These are phyloP conservation scores for Stramenopiles sp. DNA, from an alignment of 352 stramenopile genomes.

Conservation along the genomic window DNA sequence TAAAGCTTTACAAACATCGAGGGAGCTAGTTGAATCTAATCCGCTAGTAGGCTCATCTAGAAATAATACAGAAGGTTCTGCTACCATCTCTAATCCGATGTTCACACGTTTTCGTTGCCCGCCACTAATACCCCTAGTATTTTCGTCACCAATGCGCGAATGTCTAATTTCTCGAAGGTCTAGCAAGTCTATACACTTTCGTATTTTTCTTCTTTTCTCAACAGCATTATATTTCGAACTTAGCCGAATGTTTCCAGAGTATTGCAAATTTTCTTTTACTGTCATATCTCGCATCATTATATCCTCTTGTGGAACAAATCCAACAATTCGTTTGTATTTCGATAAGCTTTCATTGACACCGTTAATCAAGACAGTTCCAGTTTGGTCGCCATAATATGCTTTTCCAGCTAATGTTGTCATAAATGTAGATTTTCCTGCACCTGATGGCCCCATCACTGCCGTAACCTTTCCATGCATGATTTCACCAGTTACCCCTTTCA, in stretches of 20 bases:
- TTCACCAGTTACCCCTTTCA: slow-evolving; percentile 16
- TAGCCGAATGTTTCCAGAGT: background rate
- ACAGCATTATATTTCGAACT: background rate
- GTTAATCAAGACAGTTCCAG: background rate
- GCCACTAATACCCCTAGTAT: slow-evolving; percentile 26
- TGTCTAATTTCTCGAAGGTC: slow-evolving; percentile 23
- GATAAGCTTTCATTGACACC: background rate
- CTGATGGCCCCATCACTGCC: slow-evolving; percentile 19
- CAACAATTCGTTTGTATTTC: background rate
- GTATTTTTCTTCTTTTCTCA: too few species aligned
- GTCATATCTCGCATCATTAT: background rate
- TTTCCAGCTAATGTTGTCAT: slow-evolving; percentile 12
- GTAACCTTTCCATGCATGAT: slow-evolving; percentile 10
- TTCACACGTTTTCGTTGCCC: slow-evolving; percentile 36
- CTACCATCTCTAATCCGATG: slow-evolving; percentile 32
- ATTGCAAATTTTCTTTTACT: background rate
- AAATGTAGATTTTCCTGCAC: slow-evolving; percentile 20
- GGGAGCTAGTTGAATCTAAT: slow-evolving; percentile 22
- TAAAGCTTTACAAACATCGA: slow-evolving; percentile 13
- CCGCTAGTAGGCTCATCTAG: slow-evolving; percentile 51
- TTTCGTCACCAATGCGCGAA: slow-evolving; percentile 23
- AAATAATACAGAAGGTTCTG: slow-evolving; percentile 27
- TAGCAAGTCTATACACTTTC: slow-evolving; percentile 12
- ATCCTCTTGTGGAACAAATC: background rate
- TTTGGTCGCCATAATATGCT: background rate